Evolutionary conservation across 208 protist species (phyloP).

Genomic region (Lotmaria passim): DNA sequence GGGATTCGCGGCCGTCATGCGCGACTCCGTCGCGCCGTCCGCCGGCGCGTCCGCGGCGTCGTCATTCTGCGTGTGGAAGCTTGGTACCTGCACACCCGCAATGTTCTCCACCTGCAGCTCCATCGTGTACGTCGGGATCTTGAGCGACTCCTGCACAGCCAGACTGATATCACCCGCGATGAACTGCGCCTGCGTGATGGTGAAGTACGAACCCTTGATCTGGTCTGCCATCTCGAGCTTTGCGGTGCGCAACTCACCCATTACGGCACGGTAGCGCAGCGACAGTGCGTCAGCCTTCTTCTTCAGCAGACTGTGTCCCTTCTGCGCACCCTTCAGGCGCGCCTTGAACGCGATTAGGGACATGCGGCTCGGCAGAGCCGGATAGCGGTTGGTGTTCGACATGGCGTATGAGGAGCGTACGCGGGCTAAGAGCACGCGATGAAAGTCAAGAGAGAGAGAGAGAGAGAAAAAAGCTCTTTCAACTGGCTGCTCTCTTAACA

Average conservation of each 20-base stretch:
- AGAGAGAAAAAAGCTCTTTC: neutral
- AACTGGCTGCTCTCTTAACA: neutral
- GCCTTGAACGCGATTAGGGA: conserved; percentile 94
- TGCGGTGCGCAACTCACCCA: conserved; percentile 93
- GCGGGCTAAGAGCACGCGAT: neutral
- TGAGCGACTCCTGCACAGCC: conserved; percentile 94
- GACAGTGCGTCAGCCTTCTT: conserved; percentile 99
- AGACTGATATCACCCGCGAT: conserved; percentile 96
- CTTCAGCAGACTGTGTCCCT: conserved; percentile 99
- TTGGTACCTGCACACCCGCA: conserved; percentile 97
- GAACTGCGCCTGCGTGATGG: conserved; percentile 97
- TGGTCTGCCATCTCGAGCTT: conserved; percentile 89
- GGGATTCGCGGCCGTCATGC: conserved; percentile 1
- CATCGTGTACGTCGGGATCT: conserved; percentile 90
- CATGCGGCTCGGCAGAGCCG: conserved; percentile 92
- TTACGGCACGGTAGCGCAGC: conserved; percentile 95
- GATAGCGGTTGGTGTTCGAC: conserved; percentile 86
- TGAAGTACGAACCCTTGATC: conserved; percentile 94
- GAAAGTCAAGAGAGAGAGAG: neutral
- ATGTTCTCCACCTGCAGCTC: conserved; percentile 96
- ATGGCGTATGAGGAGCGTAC: conserved; percentile 33
- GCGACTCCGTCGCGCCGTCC: conserved; percentile 13
- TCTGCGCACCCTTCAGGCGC: conserved; percentile 96
- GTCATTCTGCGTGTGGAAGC: conserved; percentile 84
- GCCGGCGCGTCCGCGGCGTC: conserved; percentile 29